Evolutionary conservation across 2,329 filamentous ascomycete genomes (phyloP), one percentile per base, ranked within the genome.

Genomic region (Hypoxylon sp.): DNA sequence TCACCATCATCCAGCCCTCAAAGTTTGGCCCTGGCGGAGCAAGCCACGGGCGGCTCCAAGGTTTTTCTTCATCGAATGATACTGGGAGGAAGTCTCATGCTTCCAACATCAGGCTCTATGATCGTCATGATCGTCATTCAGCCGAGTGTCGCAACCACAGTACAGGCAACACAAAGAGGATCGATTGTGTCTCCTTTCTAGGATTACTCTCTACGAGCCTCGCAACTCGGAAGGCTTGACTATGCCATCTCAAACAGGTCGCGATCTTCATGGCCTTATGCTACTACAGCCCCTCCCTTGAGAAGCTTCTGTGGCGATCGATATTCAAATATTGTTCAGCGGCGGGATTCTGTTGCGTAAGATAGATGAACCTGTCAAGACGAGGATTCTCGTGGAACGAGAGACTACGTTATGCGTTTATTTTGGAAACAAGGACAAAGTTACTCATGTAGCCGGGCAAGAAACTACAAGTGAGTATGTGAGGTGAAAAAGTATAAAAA

Each of bases 401-500:
- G 27, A 27, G 27, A 19, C 7, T 25, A 30, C 4, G 32, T 21
- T 16, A 2, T n/a, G n/a, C 9, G 27, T 55, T 21, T 46, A 55
- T 55, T 55, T 55, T 21, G 16, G 39, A n/a, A 34, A 55, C 19
- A 2, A 45, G 27, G 16, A 25, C 7, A 16, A 5, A 8, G 16
- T n/a, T 43, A 14, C 27, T 45, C 12, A 14, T 12, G 9, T 16
- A 32, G 37, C n/a, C 9, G 5, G 9, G n/a, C 6, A 41, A 37
- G 52, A 34, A 19, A 55, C 41, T 12, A 9, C 9, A 29, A 9
- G 39, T 4, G 41, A 16, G 45, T 25, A 55, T 25, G 27, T 9
- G 29, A 46, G 7, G 12, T 34, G 19, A 25, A 55, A 55, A 55
- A 27, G 19, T 46, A 46, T 46, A 55, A 55, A 55, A 19, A 37